Evolutionary conservation across 495 filamentous ascomycete genomes (phyloP).

Genomic region (Umbilicaria muhlenbergii): DNA sequence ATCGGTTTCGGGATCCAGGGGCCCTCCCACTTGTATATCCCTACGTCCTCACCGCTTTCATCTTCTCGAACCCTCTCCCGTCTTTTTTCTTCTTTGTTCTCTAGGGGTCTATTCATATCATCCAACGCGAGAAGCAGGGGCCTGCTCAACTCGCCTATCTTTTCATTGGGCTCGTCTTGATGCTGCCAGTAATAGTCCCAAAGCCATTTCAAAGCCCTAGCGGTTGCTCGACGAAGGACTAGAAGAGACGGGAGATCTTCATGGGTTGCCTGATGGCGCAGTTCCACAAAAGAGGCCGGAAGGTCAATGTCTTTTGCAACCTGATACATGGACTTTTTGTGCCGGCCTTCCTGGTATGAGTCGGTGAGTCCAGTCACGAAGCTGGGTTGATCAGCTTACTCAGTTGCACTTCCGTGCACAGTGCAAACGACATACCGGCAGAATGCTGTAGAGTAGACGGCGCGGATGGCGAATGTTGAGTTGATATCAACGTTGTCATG

Average conservation of each 20-base stretch:
- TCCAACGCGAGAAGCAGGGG: constrained; percentile 2
- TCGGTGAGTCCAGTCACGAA: constrained; percentile 87
- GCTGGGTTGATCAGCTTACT: constrained; percentile 23
- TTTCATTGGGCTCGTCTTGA: constrained; percentile 14
- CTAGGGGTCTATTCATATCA: constrained; percentile 4
- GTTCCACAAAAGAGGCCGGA: constrained; percentile 73
- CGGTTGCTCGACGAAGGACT: constrained; percentile 47
- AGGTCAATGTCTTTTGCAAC: constrained; percentile 61
- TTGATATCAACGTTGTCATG: constrained; percentile 41
- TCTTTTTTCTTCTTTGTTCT: constrained; percentile 1
- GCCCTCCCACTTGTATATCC: constrained; percentile 37
- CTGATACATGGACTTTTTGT: constrained; percentile 68
- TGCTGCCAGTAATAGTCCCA: constrained; percentile 74
- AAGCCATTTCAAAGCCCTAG: constrained; percentile 65
- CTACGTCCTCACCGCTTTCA: constrained; percentile 19
- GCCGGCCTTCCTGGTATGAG: constrained; percentile 48
- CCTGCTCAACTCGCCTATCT: not conserved
- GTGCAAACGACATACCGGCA: constrained; percentile 29
- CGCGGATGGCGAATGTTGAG: constrained; percentile 36
- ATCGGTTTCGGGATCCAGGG: constrained; percentile 47
- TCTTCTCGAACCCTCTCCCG: constrained; percentile 6
- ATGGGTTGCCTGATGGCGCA: constrained; percentile 82
- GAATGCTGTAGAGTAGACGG: constrained; percentile 43
- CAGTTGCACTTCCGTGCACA: not conserved
- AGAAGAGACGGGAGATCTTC: constrained; percentile 63